A percentile compares a stretch with the other conserved stretches of the same genome.
Conservation (phyloP, 148 eudicot genomes). For the Drosera capensis region DNA sequence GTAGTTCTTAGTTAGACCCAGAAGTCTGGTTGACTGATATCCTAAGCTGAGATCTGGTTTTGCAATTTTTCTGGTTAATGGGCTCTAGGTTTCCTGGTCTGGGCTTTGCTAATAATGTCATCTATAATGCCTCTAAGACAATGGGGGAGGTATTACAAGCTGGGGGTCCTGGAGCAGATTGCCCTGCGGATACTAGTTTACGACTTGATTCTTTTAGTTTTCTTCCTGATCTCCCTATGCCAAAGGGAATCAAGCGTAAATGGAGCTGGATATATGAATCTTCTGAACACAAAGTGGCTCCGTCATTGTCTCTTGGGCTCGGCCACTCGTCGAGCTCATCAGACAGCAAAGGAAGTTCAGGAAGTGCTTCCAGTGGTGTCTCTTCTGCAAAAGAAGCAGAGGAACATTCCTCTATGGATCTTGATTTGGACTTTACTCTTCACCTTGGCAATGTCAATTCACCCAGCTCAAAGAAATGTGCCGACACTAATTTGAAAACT, state of each 20-base stretch:
- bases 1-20: conserved; percentile 27
- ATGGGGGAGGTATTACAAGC: conserved; percentile 29
- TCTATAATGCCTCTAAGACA: conserved; percentile 28
- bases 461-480: conserved; percentile 31
- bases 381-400: conserved; percentile 81
- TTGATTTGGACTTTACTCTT: conserved; percentile 71
- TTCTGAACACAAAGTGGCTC: conserved; percentile 14
- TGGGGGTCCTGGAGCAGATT: conserved; percentile 18
- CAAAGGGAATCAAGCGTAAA: conserved; percentile 60
- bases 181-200: conserved; percentile 37
- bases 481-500: conserved; percentile 18
- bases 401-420: conserved; percentile 71
- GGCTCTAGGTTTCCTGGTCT: conserved; percentile 29
- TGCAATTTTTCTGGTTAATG: conserved; percentile 36
- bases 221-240: conserved; percentile 15
- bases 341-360: conserved; percentile 85
- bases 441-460: conserved; percentile 63
- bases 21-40: conserved; percentile 68
- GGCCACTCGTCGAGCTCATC: conserved; percentile 79
- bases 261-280: conserved; percentile 28
- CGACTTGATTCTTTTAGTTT: conserved; percentile 41
- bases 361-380: conserved; percentile 56
- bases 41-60: conserved; percentile 31
- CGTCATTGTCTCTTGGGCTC: conserved; percentile 34
- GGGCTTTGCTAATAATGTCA: conserved; percentile 25